Evolutionary conservation across 2,329 filamentous ascomycete genomes (phyloP), one percentile per base, ranked within the genome.

Genomic region (Pseudogymnoascus sp.): DNA sequence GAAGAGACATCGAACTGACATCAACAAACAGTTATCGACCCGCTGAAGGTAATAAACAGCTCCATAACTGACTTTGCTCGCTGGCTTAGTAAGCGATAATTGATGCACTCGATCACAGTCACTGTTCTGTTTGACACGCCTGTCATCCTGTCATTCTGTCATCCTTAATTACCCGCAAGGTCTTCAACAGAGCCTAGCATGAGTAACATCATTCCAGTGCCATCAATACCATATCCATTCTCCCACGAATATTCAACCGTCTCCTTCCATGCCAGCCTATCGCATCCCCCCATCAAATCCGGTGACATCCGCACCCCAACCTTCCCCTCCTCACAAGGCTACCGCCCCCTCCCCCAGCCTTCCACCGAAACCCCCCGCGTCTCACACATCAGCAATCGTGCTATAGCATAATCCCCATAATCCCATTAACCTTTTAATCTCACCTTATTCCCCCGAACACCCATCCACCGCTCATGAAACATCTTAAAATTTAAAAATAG

Each of bases 211-310:
- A 75, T 67, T 60, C 72, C 70, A 16, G 72, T 75, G 68, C 75
- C 69, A 63, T 75, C 72, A 65, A 75, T 74, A 62, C 75, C 75
- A 64, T 76, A 76, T 5, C 5, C 40, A 43, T 12, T 43, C 11
- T 43, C 40, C 8, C 37, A 16, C 9, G 11, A 21, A 4, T 43
- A 43, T 3, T 40, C n/a, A 7, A 16, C 37, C 1, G 14, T 1
- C n/a, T 9, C 38, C 8, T 1, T 40, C n/a, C n/a, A 16, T 40
- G 18, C 16, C 8, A 40, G 11, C 42, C 43, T 16, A 49, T 16
- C 43, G 7, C 43, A 28, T 7, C 23, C 7, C 12, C 42, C 12
- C 28, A 49, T 25, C 43, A 28, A 4, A 49, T n/a, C 43, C 43
- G 18, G 3, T 12, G 5, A 3, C 12, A n/a, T 21, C 8, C 40